Base-by-base conservation (phyloP, 225 moss, liverwort and hornwort genomes). In the Physcomitrium patens region DNA sequence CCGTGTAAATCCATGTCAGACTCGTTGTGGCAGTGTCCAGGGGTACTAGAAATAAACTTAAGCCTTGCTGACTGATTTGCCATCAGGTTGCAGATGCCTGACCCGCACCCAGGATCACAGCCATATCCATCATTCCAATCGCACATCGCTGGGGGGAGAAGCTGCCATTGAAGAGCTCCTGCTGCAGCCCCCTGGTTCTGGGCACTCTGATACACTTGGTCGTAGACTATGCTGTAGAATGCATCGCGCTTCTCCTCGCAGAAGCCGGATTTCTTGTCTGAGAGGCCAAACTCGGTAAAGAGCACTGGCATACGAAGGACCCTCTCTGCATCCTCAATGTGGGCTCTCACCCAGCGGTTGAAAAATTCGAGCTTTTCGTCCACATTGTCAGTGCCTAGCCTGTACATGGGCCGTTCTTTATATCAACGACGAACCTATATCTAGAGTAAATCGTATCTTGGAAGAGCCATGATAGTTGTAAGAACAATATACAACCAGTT, bases 221-320 rank as follows among this genome's bases (percentile, higher is more conserved):
- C 90, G 59, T 85, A 92, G 9, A 92, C 80, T 12, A 86, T 83
- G 68, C 76, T 68, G 76, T 68, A 83, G 31, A 90, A 82, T 0
- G 72, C 70, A n/a, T 81, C 63, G 8, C 86, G 84, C 72, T 86
- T 86, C 14, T 76, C 54, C 12, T 69, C 74, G 18, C 54, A 31
- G 57, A 73, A 92, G 1, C 86, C 86, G 9, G 83, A 14, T 12
- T 77, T 83, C 54, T 78, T 76, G 23, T 79, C 74, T 1, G 80
- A 82, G 45, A 90, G 84, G 5, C 92, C 92, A 43, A 92, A 92
- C 59, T 92, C 92, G 18, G 91, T 89, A 80, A 92, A 92, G 37
- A 92, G 77, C 42, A 92, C 83, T 17, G 92, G 90, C 87, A 84
- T 90, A 65, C 72, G 73, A 0, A 92, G 63, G 10, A 76, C 62